phyloP scores from a whole-genome alignment of 2,329 filamentous ascomycete genomes.

The Torrubiellomyces zombiae region DNA sequence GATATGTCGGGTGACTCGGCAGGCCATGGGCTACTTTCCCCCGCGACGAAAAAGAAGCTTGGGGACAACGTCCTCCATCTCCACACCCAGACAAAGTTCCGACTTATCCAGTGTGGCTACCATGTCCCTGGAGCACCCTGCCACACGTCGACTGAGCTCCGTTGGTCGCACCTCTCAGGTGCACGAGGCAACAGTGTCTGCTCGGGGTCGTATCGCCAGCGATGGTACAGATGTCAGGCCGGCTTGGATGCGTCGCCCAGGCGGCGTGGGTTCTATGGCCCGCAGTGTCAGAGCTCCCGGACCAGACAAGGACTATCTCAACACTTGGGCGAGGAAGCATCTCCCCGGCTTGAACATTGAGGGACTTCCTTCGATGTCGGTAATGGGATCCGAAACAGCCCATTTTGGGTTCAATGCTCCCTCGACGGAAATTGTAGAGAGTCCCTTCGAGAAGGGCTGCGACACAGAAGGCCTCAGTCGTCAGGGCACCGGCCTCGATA shows the following conservation, averaged over 20 bases:
- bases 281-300: constrained; percentile 57
- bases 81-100: constrained; percentile 50
- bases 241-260: constrained; percentile 62
- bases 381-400: constrained; percentile 44
- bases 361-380: constrained; percentile 46
- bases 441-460: constrained; percentile 30
- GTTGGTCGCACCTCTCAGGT: constrained; percentile 18
- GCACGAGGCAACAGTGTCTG: constrained; percentile 17
- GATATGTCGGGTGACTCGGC: constrained; percentile 66
- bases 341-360: constrained; percentile 64
- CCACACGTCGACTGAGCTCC: constrained; percentile 26
- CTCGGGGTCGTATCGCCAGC: constrained; percentile 20
- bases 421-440: constrained; percentile 30
- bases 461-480: too few relatives aligned
- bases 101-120: constrained; percentile 35
- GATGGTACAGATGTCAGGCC: constrained; percentile 24
- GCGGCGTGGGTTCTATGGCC: constrained; percentile 71
- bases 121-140: constrained; percentile 15
- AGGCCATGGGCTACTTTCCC: constrained; percentile 78
- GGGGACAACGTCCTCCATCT: constrained; percentile 44
- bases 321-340: constrained; percentile 69
- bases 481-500: constrained; percentile 64
- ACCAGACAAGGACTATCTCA: constrained; percentile 70
- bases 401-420: constrained; percentile 34
- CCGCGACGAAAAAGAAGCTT: constrained; percentile 76